These are phyloP conservation scores for Flaveria floridana DNA, from an alignment of 140 eudicot species.

Conservation along the genomic window DNA sequence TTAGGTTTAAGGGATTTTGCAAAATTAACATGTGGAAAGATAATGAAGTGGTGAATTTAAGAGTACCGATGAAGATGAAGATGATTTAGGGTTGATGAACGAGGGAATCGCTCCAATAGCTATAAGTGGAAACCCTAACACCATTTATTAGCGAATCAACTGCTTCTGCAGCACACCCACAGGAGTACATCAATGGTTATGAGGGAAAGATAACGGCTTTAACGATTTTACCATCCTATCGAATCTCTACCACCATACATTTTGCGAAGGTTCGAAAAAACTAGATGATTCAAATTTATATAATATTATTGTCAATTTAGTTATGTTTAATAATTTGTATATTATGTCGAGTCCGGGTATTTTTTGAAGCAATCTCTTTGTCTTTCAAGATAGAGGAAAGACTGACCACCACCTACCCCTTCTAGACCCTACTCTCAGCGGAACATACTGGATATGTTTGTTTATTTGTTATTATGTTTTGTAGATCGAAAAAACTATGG, in stretches of 20 bases:
- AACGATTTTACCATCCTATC: conserved; percentile 12
- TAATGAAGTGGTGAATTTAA: conserved; percentile 1
- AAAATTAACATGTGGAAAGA: background rate
- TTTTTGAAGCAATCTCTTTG: too few relatives aligned
- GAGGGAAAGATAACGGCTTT: conserved; percentile 18
- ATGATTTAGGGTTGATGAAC: background rate
- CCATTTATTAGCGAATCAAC: conserved; percentile 3
- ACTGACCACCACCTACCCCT: too few relatives aligned
- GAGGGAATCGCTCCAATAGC: conserved; percentile 15
- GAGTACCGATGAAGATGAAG: conserved; percentile 10
- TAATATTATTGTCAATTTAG: too few relatives aligned
- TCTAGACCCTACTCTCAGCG: too few relatives aligned
- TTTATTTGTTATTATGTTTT: too few relatives aligned
- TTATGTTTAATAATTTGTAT: too few relatives aligned
- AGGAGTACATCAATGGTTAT: background rate
- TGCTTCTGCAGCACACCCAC: conserved; percentile 9
- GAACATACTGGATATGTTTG: too few relatives aligned
- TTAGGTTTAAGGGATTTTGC: background rate
- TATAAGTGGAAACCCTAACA: conserved; percentile 2
- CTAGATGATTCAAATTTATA: too few relatives aligned
- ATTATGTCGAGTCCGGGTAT: too few relatives aligned
- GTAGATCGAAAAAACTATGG: too few relatives aligned
- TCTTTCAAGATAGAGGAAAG: too few relatives aligned
- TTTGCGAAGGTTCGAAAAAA: background rate
- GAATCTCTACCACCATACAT: conserved; percentile 15